A percentile compares a stretch with the other conserved stretches of the same genome.
Evolutionary conservation across 257 asterid species (phyloP).

Genomic region (Lantana camara): DNA sequence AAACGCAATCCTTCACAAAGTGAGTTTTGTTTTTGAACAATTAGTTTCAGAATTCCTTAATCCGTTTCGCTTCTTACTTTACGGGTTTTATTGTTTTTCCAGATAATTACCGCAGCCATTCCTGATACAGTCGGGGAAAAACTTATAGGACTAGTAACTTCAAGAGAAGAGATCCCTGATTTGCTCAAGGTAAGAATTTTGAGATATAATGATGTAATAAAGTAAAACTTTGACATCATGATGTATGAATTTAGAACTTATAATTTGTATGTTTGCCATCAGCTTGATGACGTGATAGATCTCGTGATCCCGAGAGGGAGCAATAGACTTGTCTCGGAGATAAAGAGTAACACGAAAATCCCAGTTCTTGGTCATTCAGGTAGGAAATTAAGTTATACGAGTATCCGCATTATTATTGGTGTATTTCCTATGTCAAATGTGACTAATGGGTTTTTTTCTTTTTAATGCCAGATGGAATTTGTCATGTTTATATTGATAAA

Average conservation of each 20-base stretch:
- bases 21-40: slow-evolving; percentile 18
- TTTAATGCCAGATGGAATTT: slow-evolving; percentile 67
- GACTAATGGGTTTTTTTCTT: slow-evolving; percentile 21
- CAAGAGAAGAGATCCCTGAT: slow-evolving; percentile 82
- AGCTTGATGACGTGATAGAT: slow-evolving; percentile 90
- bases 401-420: not conserved
- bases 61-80: not conserved
- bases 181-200: slow-evolving; percentile 59
- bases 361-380: slow-evolving; percentile 96
- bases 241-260: not conserved
- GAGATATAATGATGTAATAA: too few relatives aligned
- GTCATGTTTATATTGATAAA: slow-evolving; percentile 78
- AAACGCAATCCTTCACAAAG: slow-evolving; percentile 77
- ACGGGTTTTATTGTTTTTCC: not conserved
- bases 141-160: slow-evolving; percentile 80
- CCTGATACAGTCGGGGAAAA: slow-evolving; percentile 69
- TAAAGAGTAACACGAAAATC: slow-evolving; percentile 75
- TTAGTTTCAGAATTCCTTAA: not conserved
- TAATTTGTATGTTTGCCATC: slow-evolving; percentile 17
- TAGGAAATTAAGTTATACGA: slow-evolving; percentile 11
- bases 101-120: slow-evolving; percentile 71
- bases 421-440: not conserved
- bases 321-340: slow-evolving; percentile 88
- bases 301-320: slow-evolving; percentile 94
- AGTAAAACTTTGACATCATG: too few relatives aligned